phyloP scores from a whole-genome alignment of 805 yeast genomes.

The Ogataea methanolica region DNA sequence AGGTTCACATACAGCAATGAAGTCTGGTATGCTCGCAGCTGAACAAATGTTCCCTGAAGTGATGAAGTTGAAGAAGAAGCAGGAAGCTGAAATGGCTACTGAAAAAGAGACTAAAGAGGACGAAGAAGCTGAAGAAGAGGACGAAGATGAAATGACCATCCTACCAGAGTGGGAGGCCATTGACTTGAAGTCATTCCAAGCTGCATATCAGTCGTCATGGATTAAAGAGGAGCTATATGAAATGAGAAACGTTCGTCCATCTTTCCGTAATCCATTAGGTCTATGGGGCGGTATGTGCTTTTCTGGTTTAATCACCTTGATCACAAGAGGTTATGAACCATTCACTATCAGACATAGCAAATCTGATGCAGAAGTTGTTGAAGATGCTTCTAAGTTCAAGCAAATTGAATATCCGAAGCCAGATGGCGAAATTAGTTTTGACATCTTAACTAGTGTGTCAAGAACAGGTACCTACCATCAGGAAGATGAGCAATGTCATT shows the following conservation, averaged over 20 bases:
- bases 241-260: conserved; percentile 89
- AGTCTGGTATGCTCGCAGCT: conserved; percentile 93
- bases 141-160: conserved; percentile 32
- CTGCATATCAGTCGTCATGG: conserved; percentile 74
- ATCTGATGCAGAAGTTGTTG: conserved; percentile 71
- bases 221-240: conserved; percentile 74
- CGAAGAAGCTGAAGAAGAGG: conserved; percentile 36
- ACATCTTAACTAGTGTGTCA: conserved; percentile 88
- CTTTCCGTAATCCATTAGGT: conserved; percentile 76
- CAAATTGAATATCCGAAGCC: conserved; percentile 93
- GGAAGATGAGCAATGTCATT: conserved; percentile 89
- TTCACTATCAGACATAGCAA: conserved; percentile 72
- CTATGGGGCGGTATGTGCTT: conserved; percentile 75
- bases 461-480: conserved; percentile 96
- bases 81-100: conserved; percentile 33
- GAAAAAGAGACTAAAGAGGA: conserved; percentile 38
- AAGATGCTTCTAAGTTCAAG: conserved; percentile 56
- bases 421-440: conserved; percentile 89
- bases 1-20: conserved; percentile 97
- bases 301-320: conserved; percentile 77
- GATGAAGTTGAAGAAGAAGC: conserved; percentile 39
- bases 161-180: conserved; percentile 38
- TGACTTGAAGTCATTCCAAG: conserved; percentile 56
- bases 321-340: conserved; percentile 76
- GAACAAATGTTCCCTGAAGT: conserved; percentile 60